Evolutionary conservation across 805 yeast species (phyloP), one percentile per base, ranked within the genome.

Genomic region (Candida cerambycidarum): DNA sequence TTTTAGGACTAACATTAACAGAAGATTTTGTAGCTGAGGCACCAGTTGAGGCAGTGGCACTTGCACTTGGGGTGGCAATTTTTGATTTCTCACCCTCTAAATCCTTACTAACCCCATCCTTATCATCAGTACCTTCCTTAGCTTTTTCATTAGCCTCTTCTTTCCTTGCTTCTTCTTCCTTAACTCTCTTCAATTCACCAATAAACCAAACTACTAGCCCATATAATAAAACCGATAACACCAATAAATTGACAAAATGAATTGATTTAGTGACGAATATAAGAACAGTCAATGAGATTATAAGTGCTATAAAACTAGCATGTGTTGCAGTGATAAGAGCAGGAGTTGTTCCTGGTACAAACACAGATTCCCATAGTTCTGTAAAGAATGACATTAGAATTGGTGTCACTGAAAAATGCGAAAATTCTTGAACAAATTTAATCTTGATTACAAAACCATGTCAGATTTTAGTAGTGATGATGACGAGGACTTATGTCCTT

Each of bases 321-420:
- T 93, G 97, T 0, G 97, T 92, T 2, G 98, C 97, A 29, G 75
- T 71, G n/a, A 89, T 73, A 39, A 93, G 73, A 1, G 95, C 89
- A 1, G 97, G 97, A 1, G 93, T 79, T 1, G 96, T 80, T 1
- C 99, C 99, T 5, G 98, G 97, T 13, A 88, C 82, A 64, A 92
- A 87, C 19, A 93, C 79, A 11, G 96, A 86, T 43, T 85, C 83
- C 97, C 97, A 90, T 33, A 92, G 73, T 18, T 85, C 95, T 18
- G 64, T 68, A 28, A 85, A 45, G 57, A 82, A 82, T 13, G 65
- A 47, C 64, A 71, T 21, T 21, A 8, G 23, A 21, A 8, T 21
- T 21, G 8, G 23, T 65, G 21, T 18, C 23, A 32, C 24, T 5
- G n/a, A 4, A 11, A 32, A 18, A 5, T 19, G 38, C 29, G 30